These are phyloP conservation scores for Candida dendrica DNA, from an alignment of 805 yeast genomes.

Conservation along the genomic window DNA sequence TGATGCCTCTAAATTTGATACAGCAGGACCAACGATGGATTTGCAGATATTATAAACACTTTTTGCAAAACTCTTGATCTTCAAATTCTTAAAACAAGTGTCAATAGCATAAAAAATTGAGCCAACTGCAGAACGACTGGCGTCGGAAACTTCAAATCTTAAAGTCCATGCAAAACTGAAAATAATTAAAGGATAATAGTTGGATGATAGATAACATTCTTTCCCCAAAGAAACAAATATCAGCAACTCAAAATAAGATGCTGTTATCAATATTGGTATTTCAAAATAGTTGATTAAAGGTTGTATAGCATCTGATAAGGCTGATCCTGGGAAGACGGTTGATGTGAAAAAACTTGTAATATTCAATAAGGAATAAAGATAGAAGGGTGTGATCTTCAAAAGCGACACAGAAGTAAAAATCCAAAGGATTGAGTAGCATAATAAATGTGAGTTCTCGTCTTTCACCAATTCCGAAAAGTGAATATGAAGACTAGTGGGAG, in stretches of 20 bases:
- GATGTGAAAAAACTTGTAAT: conserved; percentile 24
- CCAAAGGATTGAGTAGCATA: conserved; percentile 32
- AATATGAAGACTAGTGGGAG: background rate
- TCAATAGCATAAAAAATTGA: conserved; percentile 2
- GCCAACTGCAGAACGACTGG: conserved; percentile 17
- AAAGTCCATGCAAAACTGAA: conserved; percentile 30
- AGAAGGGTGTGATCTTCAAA: conserved; percentile 33
- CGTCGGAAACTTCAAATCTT: conserved; percentile 27
- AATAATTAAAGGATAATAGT: conserved; percentile 26
- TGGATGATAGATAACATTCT: conserved; percentile 20
- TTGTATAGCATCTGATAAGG: conserved; percentile 24
- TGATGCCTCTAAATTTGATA: too few species aligned
- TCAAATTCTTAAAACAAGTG: background rate
- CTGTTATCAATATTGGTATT: conserved; percentile 27
- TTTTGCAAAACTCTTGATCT: background rate
- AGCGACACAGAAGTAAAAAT: conserved; percentile 23
- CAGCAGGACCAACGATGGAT: too few species aligned
- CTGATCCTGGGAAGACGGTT: conserved; percentile 26
- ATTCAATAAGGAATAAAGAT: conserved; percentile 34
- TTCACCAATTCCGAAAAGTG: conserved; percentile 25
- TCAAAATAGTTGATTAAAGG: conserved; percentile 33
- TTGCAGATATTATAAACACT: too few species aligned
- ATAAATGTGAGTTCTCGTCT: conserved; percentile 34
- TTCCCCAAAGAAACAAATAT: conserved; percentile 21
- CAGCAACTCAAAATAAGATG: conserved; percentile 32